These are phyloP conservation scores for Paecilomyces sp. DNA, from an alignment of 2,329 filamentous ascomycete genomes.

Conservation along the genomic window DNA sequence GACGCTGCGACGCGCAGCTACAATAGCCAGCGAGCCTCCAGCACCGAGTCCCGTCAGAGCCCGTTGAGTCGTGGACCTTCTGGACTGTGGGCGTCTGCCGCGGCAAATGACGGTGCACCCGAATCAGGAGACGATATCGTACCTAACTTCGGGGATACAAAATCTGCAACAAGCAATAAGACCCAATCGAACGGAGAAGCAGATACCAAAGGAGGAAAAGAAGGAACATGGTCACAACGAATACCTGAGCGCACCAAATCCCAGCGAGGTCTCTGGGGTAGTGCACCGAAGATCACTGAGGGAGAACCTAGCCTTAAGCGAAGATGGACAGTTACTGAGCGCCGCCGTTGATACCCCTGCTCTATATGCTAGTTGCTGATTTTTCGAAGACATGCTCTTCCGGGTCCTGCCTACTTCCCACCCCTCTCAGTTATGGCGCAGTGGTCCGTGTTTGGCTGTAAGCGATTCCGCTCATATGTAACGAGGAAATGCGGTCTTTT, in stretches of 20 bases:
- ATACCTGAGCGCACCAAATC: constrained; percentile 21
- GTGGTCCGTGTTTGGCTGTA: neutral
- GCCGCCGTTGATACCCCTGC: constrained; percentile 7
- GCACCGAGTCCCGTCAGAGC: constrained; percentile 7
- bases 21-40: constrained; percentile 5
- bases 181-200: neutral
- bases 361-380: neutral
- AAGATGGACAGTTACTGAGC: constrained; percentile 33
- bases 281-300: constrained; percentile 20
- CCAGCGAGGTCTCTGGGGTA: constrained; percentile 33
- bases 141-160: constrained; percentile 27
- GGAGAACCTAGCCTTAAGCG: constrained; percentile 21
- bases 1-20: neutral
- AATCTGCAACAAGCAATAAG: constrained; percentile 9
- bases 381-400: neutral
- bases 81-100: constrained; percentile 30
- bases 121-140: constrained; percentile 25
- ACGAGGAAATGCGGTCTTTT: neutral
- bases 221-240: constrained; percentile 10
- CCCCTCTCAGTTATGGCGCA: neutral
- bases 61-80: constrained; percentile 11
- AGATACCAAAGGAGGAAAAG: constrained; percentile 1
- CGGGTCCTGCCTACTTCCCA: no score
- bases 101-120: constrained; percentile 10
- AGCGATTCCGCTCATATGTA: neutral